phyloP scores from a whole-genome alignment of 1,139 yeast genomes.

The Pichia cactophila region DNA sequence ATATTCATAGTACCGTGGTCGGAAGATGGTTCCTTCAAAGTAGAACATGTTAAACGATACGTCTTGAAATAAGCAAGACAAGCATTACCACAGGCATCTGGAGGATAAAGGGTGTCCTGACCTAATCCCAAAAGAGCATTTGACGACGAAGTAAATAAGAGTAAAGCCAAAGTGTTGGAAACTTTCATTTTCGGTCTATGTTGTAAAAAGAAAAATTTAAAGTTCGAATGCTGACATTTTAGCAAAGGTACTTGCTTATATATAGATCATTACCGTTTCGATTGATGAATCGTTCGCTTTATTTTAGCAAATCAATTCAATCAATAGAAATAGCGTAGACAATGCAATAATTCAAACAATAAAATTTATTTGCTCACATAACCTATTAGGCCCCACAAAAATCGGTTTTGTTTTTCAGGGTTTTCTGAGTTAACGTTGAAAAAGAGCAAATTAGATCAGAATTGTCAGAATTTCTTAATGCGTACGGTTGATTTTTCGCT shows the following conservation, averaged over 20 bases:
- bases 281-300: background rate
- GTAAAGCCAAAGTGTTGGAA: background rate
- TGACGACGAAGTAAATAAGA: background rate
- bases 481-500: too few relatives aligned
- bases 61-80: background rate
- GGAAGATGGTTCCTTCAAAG: background rate
- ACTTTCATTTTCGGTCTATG: background rate
- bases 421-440: too few relatives aligned
- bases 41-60: background rate
- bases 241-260: background rate
- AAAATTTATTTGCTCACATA: too few relatives aligned
- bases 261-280: too few relatives aligned
- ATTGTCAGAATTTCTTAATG: too few relatives aligned
- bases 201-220: background rate
- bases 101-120: background rate
- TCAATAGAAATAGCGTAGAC: too few relatives aligned
- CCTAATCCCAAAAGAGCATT: background rate
- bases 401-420: too few relatives aligned
- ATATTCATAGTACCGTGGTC: background rate
- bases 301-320: too few relatives aligned
- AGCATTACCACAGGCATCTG: background rate
- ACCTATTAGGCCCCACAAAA: too few relatives aligned
- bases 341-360: too few relatives aligned
- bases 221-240: background rate
- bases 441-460: too few relatives aligned